Base-by-base conservation (phyloP, 106 monocot genomes). In the Alisma plantagoaquatica region DNA sequence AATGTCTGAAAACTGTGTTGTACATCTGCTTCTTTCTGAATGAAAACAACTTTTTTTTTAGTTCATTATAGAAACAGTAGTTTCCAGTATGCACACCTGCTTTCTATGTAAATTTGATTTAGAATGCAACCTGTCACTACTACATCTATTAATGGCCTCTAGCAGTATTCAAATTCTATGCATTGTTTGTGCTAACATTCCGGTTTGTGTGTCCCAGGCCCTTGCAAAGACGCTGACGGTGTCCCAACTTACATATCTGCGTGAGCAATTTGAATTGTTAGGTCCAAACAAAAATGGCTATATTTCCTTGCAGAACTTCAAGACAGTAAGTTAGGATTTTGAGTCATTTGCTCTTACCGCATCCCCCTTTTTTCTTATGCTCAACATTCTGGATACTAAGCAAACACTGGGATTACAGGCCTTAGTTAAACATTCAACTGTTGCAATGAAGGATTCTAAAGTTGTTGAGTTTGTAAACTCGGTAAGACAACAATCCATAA, bases 371-470 rank as follows among this genome's bases (percentile, higher is more conserved):
- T 2, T 46, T 25, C 20, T 51, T 38, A 38, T 38, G 35, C 27
- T 49, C 42, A 20, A 68, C 23, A 12, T 0, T 22, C 3, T 20
- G 11, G 25, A 4, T 29, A 24, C 49, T n/a, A n/a, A n/a, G n/a
- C n/a, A n/a, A n/a, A n/a, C n/a, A n/a, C n/a, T n/a, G n/a, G n/a
- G n/a, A n/a, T 12, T 0, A 24, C 75, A 99, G 85, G 90, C 82
- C 4, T 63, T 90, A 54, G 22, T 75, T 46, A 99, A 86, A 63
- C 62, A 67, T 46, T 76, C 85, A 23, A 99, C 90, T 10, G 98
- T 90, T 43, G 79, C 98, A 51, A 90, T 90, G 76, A 99, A 90
- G 61, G 85, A 99, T 41, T 99, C 98, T 0, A 78, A 68, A 61
- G 85, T 90, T 76, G 60, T 90, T 74, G 98, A 90, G 38, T 90